Percentiles rank a stretch among this genome's conserved stretches.
phyloP scores from a whole-genome alignment of 2,329 filamentous ascomycete species.

The Amphichorda felina region DNA sequence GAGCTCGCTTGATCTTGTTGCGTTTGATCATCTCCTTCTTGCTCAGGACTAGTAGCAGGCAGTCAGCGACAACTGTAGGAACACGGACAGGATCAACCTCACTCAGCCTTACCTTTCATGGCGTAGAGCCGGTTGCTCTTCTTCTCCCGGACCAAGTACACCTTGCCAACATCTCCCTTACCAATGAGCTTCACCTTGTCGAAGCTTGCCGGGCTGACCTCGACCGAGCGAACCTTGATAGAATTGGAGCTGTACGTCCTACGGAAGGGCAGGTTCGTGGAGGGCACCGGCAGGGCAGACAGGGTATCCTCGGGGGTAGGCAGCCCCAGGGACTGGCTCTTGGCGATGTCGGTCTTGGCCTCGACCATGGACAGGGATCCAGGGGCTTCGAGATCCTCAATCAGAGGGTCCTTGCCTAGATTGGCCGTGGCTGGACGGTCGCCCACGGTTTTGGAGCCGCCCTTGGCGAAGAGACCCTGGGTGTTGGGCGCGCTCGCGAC shows the following conservation, averaged over 20 bases:
- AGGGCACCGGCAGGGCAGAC: slow-evolving; percentile 52
- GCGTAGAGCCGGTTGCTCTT: slow-evolving; percentile 92
- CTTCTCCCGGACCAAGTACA: slow-evolving; percentile 95
- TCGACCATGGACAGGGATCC: slow-evolving; percentile 26
- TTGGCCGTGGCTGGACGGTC: slow-evolving; percentile 77
- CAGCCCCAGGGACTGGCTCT: slow-evolving; percentile 22
- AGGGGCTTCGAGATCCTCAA: slow-evolving; percentile 31
- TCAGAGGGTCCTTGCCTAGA: slow-evolving; percentile 68
- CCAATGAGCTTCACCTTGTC: slow-evolving; percentile 99
- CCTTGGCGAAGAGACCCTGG: slow-evolving; percentile 70
- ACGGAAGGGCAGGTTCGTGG: slow-evolving; percentile 65
- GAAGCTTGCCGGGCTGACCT: slow-evolving; percentile 89
- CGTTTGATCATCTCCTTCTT: slow-evolving; percentile 99
- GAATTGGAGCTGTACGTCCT: slow-evolving; percentile 98
- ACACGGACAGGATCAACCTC: neutral
- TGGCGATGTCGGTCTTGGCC: slow-evolving; percentile 13
- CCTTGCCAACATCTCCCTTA: slow-evolving; percentile 97
- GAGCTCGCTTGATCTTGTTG: slow-evolving; percentile 97
- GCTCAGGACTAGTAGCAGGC: slow-evolving; percentile 69
- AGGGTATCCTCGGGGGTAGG: slow-evolving; percentile 40
- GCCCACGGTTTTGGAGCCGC: slow-evolving; percentile 7
- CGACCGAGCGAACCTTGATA: slow-evolving; percentile 95
- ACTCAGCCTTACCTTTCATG: slow-evolving; percentile 74
- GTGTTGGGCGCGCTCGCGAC: slow-evolving; percentile 96
- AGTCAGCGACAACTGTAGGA: slow-evolving; percentile 19